These are phyloP conservation scores for Lasiodiplodia sp. DNA, from an alignment of 2,329 filamentous ascomycete species.

Conservation along the genomic window DNA sequence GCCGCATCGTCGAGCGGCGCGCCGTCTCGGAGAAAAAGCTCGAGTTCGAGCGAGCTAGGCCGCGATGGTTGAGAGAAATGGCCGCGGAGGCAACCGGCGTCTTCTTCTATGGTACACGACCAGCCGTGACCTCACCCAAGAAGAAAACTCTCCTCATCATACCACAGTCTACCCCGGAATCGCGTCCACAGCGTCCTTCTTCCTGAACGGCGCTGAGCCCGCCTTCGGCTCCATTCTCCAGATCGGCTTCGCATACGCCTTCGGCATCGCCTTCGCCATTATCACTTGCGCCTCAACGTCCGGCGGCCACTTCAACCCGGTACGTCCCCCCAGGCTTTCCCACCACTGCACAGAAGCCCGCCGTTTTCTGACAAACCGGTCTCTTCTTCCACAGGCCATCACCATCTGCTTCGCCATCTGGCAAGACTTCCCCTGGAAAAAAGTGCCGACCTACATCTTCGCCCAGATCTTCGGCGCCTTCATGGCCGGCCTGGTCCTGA, in stretches of 20 bases:
- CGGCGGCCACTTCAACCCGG: conserved; percentile 64
- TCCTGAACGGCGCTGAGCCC: conserved; percentile 53
- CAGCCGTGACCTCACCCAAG: neutral
- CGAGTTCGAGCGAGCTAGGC: conserved; percentile 61
- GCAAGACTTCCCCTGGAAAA: conserved; percentile 67
- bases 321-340: neutral
- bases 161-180: conserved; percentile 55
- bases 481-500: conserved; percentile 61
- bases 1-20: conserved; percentile 59
- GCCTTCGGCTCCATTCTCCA: conserved; percentile 62
- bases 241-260: conserved; percentile 62
- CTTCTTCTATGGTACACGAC: conserved; percentile 59
- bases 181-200: conserved; percentile 61
- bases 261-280: conserved; percentile 67
- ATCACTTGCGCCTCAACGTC: conserved; percentile 62
- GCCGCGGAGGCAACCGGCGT: conserved; percentile 64
- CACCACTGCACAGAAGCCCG: too few relatives aligned
- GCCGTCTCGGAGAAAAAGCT: conserved; percentile 63
- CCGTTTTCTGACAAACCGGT: too few relatives aligned
- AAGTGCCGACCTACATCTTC: conserved; percentile 65
- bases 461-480: conserved; percentile 65
- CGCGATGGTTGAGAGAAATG: conserved; percentile 63
- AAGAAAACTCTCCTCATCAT: neutral
- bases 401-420: conserved; percentile 54
- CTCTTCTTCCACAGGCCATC: conserved; percentile 36